A percentile compares a stretch with the other conserved stretches of the same genome.
Conservation (phyloP, 148 eudicot genomes). For the Drosera capensis region DNA sequence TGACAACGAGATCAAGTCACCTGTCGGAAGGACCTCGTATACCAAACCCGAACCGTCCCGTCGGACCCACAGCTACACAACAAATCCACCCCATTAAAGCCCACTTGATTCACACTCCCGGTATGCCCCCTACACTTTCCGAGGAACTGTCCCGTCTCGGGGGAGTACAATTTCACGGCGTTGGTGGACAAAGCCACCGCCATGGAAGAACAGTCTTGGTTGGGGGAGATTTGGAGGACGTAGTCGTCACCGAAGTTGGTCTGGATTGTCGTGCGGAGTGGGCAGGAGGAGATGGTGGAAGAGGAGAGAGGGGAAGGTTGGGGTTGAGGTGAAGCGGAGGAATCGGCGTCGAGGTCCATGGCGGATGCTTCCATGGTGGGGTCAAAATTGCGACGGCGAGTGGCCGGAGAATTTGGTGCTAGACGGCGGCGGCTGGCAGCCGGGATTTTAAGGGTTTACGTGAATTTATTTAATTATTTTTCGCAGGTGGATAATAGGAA, state of each 20-base stretch:
- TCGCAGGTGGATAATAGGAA: too few relatives aligned
- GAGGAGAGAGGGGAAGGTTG: too few relatives aligned
- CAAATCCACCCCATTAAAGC: slow-evolving; percentile 37
- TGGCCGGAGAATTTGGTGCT: too few relatives aligned
- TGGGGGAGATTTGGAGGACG: slow-evolving; percentile 69
- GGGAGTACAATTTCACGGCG: slow-evolving; percentile 64
- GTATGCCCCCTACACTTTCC: slow-evolving; percentile 70
- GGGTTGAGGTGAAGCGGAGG: too few relatives aligned
- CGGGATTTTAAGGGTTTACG: too few relatives aligned
- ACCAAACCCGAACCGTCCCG: slow-evolving; percentile 76
- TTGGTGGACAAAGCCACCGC: slow-evolving; percentile 82
- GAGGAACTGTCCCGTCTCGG: slow-evolving; percentile 54
- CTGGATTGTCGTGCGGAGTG: too few relatives aligned
- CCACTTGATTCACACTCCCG: slow-evolving; percentile 48
- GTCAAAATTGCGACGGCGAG: too few relatives aligned
- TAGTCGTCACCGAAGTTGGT: slow-evolving; percentile 90
- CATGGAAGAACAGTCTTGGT: slow-evolving; percentile 84
- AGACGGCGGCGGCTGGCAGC: too few relatives aligned
- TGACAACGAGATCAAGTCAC: slow-evolving; percentile 8
- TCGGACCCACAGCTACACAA: slow-evolving; percentile 76
- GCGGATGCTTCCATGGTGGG: too few relatives aligned
- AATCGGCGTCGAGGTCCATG: too few relatives aligned
- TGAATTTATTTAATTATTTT: too few relatives aligned
- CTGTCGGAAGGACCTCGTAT: slow-evolving; percentile 65
- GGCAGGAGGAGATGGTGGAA: too few relatives aligned